These are phyloP conservation scores for Phylloporus sp. DNA, from an alignment of 768 basidiomycete species.

Conservation along the genomic window DNA sequence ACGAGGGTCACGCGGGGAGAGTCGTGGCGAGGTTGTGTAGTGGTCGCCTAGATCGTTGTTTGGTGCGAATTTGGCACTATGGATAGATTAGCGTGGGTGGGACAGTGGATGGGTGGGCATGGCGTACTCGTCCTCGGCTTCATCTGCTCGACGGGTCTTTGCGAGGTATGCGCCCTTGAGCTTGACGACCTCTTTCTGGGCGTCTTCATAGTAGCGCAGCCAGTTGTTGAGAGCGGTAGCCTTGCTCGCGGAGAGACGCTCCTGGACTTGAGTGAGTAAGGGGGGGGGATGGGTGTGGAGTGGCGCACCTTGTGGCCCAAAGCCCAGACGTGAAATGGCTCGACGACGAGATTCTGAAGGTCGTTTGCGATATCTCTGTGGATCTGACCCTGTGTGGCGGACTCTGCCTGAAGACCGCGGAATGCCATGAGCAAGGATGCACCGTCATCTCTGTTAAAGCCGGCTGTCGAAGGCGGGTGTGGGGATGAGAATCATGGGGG, in stretches of 20 bases:
- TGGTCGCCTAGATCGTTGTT: constrained; percentile 57
- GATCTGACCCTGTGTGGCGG: constrained; percentile 62
- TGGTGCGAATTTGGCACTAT: constrained; percentile 85
- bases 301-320: constrained; percentile 56
- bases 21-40: constrained; percentile 76
- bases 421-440: constrained; percentile 78
- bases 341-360: constrained; percentile 66
- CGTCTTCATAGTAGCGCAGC: constrained; percentile 66
- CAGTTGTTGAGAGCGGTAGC: constrained; percentile 58
- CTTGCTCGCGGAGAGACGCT: constrained; percentile 56
- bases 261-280: constrained; percentile 37
- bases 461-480: constrained; percentile 40
- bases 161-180: constrained; percentile 71
- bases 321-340: constrained; percentile 81
- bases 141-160: constrained; percentile 82
- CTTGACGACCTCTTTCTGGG: constrained; percentile 58
- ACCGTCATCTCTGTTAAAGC: constrained; percentile 77
- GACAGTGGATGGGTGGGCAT: no score
- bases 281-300: constrained; percentile 6
- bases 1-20: constrained; percentile 52
- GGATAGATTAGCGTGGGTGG: constrained; percentile 8
- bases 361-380: constrained; percentile 72
- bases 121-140: constrained; percentile 88
- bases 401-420: constrained; percentile 73
- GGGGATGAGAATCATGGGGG: constrained; percentile 1